Evolutionary conservation across 2,329 filamentous ascomycete species (phyloP), one percentile per base, ranked within the genome.

Genomic region (Fusarium circinatum): DNA sequence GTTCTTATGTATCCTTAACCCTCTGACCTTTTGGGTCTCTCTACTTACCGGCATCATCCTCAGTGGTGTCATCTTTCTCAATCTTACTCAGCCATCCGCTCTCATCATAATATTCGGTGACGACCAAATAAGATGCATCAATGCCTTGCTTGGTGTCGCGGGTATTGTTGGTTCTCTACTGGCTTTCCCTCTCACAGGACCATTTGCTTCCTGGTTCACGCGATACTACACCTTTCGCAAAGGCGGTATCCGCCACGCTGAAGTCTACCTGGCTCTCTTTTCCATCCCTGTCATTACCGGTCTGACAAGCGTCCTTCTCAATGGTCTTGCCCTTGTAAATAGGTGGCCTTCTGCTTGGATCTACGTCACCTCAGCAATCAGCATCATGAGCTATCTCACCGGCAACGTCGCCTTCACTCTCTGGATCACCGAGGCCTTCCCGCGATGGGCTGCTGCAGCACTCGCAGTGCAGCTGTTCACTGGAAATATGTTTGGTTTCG

Each of bases 401-500:
- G 73, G 73, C 0, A 73, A 68, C 13, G 69, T 75, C 11, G 73
- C 73, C 1, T 75, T 75, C 26, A 75, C 58, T 4, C 32, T 75
- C 4, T 75, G 73, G 73, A 75, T 73, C 8, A 75, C 73, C 1
- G 73, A 75, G n/a, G 73, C 73, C 0, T 73, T 75, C 12, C 73
- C 72, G 0, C 62, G 54, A 28, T 75, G 72, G 73, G 73, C 73
- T 0, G 72, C 62, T 0, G 73, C 73, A 1, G 72, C 72, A 5
- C 15, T 73, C 6, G 62, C 69, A 6, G 69, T 75, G 3, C 73
- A 75, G 4, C 12, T 75, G 0, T 75, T 75, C 1, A 47, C 55
- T 1, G 56, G 65, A 17, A 75, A 75, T 13, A 59, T 75, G 32
- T 15, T 60, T 8, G 47, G 73, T 9, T 75, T 75, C 5, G 69